Evolutionary conservation across 306 rosid genomes (phyloP).

Genomic region (Acacia acuminata): DNA sequence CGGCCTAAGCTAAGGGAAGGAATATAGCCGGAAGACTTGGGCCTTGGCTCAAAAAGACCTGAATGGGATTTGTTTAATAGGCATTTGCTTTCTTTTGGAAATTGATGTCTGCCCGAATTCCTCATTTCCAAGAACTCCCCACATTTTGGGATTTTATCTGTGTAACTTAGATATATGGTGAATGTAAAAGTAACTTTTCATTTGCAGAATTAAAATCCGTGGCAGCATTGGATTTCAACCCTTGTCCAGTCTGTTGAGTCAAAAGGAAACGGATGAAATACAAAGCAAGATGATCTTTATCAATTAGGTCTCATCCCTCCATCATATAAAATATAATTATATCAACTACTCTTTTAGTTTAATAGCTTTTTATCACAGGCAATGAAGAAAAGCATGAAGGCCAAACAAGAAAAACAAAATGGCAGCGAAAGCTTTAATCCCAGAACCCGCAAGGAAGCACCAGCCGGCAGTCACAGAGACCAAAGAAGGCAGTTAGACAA

Average conservation of each 20-base stretch:
- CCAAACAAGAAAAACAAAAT: neutral
- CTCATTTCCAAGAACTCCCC: neutral
- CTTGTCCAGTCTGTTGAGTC: neutral
- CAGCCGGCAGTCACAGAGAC: neutral
- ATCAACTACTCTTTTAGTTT: no score
- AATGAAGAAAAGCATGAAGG: neutral
- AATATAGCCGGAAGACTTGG: neutral
- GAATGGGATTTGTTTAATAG: neutral
- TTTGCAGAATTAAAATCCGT: neutral
- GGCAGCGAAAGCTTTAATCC: neutral
- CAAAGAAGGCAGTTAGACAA: neutral
- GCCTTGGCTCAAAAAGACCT: neutral
- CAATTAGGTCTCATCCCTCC: neutral
- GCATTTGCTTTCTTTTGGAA: neutral
- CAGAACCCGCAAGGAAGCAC: neutral
- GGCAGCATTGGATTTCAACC: neutral
- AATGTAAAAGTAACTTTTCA: neutral
- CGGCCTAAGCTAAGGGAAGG: neutral
- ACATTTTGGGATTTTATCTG: neutral
- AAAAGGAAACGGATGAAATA: neutral
- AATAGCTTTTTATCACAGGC: no score
- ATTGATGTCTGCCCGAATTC: neutral
- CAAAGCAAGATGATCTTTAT: no score
- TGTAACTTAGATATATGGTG: neutral
- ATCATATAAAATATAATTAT: no score